Evolutionary conservation across 495 filamentous ascomycete genomes (phyloP), one percentile per base, ranked within the genome.

Genomic region (Xylaria longipes): DNA sequence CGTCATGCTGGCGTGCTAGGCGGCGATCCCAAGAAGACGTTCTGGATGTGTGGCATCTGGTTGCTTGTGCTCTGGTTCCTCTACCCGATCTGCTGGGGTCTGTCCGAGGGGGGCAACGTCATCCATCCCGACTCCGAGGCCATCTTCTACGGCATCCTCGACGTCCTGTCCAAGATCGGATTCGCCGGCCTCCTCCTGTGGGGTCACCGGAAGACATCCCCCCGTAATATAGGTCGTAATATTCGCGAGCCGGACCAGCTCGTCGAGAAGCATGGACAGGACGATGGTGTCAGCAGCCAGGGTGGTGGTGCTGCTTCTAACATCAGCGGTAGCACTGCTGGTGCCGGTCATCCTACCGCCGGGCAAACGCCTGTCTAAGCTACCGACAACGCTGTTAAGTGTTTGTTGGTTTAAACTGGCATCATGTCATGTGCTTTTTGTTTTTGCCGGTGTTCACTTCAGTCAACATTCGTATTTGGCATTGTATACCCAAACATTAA

Each of bases 101-200:
- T 93, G 12, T 83, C 80, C 48, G 91, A 93, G 71, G 91, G 91
- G 39, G 89, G 90, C 5, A 93, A 93, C 75, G 78, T 86, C 68
- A 90, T 93, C 68, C 76, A 87, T 2, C 86, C 89, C 0, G 90
- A 91, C 69, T 87, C 84, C 3, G 89, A 89, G 72, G 84, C 86
- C n/a, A 79, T 92, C 68, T 93, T 94, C 79, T 93, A 93, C 72
- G 90, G 90, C 39, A 81, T 91, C 25, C 78, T 94, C 17, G 90
- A 94, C 73, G 73, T 92, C 8, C 67, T 91, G 17, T 78, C 89
- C 7, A 87, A 90, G 67, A 90, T 88, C 1, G 76, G 89, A 0
- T 86, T 91, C 62, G 82, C 83, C 5, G 56, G 85, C 35, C 43
- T 81, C 1, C 77, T 89, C 64, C 76, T 87, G 62, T 84, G 80